Base-by-base conservation (phyloP, 352 stramenopile genomes). In the Globisporangium emineosum region DNA sequence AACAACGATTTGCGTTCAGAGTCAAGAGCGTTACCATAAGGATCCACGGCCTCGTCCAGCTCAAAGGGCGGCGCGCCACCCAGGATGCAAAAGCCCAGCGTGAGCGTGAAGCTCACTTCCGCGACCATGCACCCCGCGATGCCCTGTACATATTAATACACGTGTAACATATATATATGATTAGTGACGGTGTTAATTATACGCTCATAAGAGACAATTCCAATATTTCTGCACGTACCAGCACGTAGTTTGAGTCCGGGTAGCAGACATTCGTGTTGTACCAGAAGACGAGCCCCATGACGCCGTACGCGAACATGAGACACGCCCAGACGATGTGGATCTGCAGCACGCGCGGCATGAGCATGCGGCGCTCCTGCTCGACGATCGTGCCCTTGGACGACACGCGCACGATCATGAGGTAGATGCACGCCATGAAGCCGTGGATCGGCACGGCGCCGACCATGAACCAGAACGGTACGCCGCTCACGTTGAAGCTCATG, bases 361-460 rank as follows among this genome's bases (percentile, higher is more conserved):
- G 73, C 65, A 96, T 79, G 65, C 87, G 87, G n/a, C 78, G 83
- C 68, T 96, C 87, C 71, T 93, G 78, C 62, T 91, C 81, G 42
- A 96, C 75, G 64, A 96, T 96, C 57, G 87, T 94, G 55, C 87
- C 87, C 69, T 91, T 89, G 21, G 80, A 75, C 57, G 87, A 89
- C 21, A 96, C 73, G 71, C 91, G 85, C 69, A 92, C 82, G 66
- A 94, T 78, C 77, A 96, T 89, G 71, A 94, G 75, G 71, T 94
- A 89, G 69, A 94, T 84, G 66, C 85, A 92, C 56, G 73, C 81
- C 68, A 91, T 88, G 74, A 96, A 96, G 61, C 77, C 77, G 25
- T 90, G 67, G 25, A 92, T 69, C 47, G 85, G 84, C 30, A 89
- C 70, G 3, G 83, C 75, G 35, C 71, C 71, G 42, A 96, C 59